Conservation (phyloP, 805 yeast genomes). For the Candida orba region DNA sequence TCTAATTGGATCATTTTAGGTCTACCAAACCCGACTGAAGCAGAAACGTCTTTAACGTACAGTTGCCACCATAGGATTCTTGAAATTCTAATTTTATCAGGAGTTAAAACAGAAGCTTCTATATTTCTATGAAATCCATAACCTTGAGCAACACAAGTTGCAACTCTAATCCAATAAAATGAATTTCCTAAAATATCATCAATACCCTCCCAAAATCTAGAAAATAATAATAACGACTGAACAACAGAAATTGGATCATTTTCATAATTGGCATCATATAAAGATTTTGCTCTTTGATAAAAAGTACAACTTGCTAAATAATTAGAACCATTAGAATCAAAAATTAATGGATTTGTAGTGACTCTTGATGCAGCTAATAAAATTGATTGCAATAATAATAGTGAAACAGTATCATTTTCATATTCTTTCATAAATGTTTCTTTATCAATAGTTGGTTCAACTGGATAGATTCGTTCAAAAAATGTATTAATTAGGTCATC, state of each 20-base stretch:
- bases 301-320: conserved; percentile 52
- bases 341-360: conserved; percentile 43
- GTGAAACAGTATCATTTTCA: conserved; percentile 49
- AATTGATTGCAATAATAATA: conserved; percentile 60
- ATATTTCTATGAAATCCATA: conserved; percentile 66
- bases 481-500: conserved; percentile 54
- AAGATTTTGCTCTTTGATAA: conserved; percentile 65
- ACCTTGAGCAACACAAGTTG: conserved; percentile 65
- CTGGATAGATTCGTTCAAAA: conserved; percentile 60
- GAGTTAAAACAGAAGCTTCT: conserved; percentile 29
- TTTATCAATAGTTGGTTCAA: conserved; percentile 61
- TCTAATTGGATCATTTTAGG: conserved; percentile 62
- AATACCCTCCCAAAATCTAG: conserved; percentile 69
- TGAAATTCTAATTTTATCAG: conserved; percentile 42
- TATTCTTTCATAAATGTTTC: conserved; percentile 53
- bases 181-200: conserved; percentile 61
- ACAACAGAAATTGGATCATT: conserved; percentile 53
- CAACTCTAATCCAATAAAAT: conserved; percentile 64
- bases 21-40: conserved; percentile 68
- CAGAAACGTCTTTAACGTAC: conserved; percentile 61
- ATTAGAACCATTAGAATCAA: conserved; percentile 38
- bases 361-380: conserved; percentile 62
- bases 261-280: conserved; percentile 66
- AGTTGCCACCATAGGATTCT: conserved; percentile 74
- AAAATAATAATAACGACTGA: conserved; percentile 55